phyloP scores from a whole-genome alignment of 352 stramenopile species.

The Blastocystis sp. region DNA sequence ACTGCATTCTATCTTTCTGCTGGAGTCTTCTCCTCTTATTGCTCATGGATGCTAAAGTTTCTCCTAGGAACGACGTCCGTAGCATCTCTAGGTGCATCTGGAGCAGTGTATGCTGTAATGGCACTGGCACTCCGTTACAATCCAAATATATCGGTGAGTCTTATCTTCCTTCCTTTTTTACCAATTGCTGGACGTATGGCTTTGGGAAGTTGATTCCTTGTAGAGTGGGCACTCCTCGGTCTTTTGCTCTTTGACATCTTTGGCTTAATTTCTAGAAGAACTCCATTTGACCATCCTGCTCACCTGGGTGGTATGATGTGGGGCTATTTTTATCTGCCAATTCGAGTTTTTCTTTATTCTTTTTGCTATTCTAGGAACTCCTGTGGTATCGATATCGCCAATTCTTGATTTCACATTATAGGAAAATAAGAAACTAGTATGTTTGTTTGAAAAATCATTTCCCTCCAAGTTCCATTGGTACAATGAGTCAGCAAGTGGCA shows the following conservation, averaged over 20 bases:
- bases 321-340: background rate
- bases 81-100: constrained; percentile 49
- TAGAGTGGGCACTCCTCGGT: background rate
- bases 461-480: background rate
- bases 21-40: constrained; percentile 30
- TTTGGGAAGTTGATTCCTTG: background rate
- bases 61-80: background rate
- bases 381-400: constrained; percentile 10
- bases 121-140: background rate
- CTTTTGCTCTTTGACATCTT: background rate
- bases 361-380: background rate
- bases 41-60: constrained; percentile 16
- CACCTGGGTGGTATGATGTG: background rate
- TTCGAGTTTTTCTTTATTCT: background rate
- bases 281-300: constrained; percentile 4
- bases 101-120: constrained; percentile 48
- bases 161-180: constrained; percentile 56
- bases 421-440: background rate
- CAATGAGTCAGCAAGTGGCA: background rate
- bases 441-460: constrained; percentile 3
- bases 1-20: constrained; percentile 43
- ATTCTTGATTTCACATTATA: background rate
- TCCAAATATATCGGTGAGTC: background rate
- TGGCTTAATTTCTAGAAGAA: background rate
- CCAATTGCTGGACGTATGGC: background rate